Percentiles rank a stretch among this genome's conserved stretches.
Evolutionary conservation across 164 flowering plant genomes (phyloP).

Genomic region (Chimonanthus praecox): DNA sequence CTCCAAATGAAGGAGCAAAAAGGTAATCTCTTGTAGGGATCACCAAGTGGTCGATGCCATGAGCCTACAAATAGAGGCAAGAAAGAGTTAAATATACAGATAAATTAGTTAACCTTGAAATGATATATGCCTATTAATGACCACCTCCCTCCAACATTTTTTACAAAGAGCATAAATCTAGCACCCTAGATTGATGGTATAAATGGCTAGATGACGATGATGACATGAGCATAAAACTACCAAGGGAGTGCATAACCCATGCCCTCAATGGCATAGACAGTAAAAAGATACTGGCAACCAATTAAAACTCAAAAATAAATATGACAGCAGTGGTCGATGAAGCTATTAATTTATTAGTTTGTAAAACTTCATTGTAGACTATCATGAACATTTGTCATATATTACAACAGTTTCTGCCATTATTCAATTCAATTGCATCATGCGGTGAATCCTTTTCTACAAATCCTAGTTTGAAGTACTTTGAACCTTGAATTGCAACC

Average conservation of each 20-base stretch:
- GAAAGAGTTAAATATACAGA: background rate
- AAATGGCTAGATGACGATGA: background rate
- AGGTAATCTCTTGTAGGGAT: conserved; percentile 93
- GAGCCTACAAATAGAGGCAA: conserved; percentile 31
- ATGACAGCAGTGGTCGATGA: background rate
- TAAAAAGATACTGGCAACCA: background rate
- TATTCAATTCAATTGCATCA: background rate
- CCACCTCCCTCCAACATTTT: background rate
- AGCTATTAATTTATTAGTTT: too few species aligned
- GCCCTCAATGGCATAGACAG: background rate
- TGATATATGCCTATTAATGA: background rate
- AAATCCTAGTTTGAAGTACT: too few species aligned
- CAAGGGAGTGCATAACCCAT: too few species aligned
- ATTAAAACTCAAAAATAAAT: background rate
- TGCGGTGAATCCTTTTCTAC: background rate
- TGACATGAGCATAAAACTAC: too few species aligned
- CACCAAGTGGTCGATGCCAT: conserved; percentile 76
- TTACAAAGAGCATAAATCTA: background rate
- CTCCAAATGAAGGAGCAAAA: conserved; percentile 71
- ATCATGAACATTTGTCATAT: background rate
- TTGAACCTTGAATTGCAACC: too few species aligned
- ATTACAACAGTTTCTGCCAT: background rate
- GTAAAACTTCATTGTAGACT: background rate
- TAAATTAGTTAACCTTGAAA: background rate
- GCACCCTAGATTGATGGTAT: background rate